Percentiles rank a stretch among this genome's conserved stretches.
These are phyloP conservation scores for Coniochaeta sp. DNA, from an alignment of 2,329 filamentous ascomycete species.

Conservation along the genomic window DNA sequence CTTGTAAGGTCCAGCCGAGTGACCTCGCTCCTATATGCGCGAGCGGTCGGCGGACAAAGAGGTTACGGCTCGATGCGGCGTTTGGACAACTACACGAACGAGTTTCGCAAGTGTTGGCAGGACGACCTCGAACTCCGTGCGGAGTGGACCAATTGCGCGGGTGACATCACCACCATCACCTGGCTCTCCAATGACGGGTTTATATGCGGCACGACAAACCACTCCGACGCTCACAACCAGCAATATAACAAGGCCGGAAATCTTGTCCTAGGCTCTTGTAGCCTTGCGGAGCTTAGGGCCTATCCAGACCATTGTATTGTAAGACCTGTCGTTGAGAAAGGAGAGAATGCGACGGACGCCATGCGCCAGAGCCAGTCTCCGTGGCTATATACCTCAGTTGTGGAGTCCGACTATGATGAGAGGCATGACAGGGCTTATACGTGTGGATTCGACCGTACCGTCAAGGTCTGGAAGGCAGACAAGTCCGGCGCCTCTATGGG, in stretches of 20 bases:
- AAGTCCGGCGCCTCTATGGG: constrained; percentile 33
- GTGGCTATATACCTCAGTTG: constrained; percentile 59
- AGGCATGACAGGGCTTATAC: constrained; percentile 43
- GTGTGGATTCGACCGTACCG: constrained; percentile 54
- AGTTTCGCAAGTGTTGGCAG: constrained; percentile 38
- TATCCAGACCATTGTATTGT: constrained; percentile 51
- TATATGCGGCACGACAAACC: constrained; percentile 55
- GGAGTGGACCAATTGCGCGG: constrained; percentile 55
- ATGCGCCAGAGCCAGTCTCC: constrained; percentile 54
- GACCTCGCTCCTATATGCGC: constrained; percentile 36
- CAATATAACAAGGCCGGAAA: constrained; percentile 62
- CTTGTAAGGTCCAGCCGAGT: constrained; percentile 23
- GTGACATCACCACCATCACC: constrained; percentile 50
- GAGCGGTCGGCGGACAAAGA: constrained; percentile 40
- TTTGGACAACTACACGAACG: constrained; percentile 37
- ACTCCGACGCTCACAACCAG: constrained; percentile 57
- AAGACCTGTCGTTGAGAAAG: constrained; percentile 43
- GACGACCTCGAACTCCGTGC: constrained; percentile 42
- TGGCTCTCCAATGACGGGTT: constrained; percentile 50
- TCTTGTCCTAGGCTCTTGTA: constrained; percentile 46
- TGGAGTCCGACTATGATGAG: constrained; percentile 50
- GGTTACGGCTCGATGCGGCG: constrained; percentile 32
- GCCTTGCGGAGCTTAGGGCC: constrained; percentile 35
- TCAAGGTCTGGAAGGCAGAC: constrained; percentile 50
- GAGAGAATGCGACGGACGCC: constrained; percentile 47